A percentile compares a stretch with the other conserved stretches of the same genome.
phyloP scores from a whole-genome alignment of 176 grass and related monocot genomes.

The sorghum (Sorghum bicolor) region DNA sequence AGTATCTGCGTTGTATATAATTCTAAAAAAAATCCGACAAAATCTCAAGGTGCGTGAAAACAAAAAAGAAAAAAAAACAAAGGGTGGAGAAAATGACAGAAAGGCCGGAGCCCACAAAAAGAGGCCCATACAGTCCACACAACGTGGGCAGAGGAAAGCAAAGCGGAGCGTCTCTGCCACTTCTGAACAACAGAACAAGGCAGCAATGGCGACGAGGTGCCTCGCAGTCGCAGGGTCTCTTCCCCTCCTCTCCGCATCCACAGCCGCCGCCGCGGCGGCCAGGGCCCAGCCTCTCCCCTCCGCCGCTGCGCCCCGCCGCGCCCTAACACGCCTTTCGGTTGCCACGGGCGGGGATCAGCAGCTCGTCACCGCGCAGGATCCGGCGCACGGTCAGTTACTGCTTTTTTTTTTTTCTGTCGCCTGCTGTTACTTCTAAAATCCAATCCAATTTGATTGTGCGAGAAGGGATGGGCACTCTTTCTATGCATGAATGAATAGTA shows the following conservation, averaged over 20 bases:
- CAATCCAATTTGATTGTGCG: not conserved
- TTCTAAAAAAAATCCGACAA: too few species aligned
- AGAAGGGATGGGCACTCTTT: not conserved
- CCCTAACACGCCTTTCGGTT: conserved; percentile 14
- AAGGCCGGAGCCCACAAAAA: conserved; percentile 19
- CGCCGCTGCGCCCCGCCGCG: not conserved
- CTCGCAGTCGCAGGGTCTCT: conserved; percentile 9
- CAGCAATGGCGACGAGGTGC: conserved; percentile 37
- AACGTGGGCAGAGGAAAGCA: not conserved
- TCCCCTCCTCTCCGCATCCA: conserved; percentile 25
- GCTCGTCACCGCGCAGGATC: conserved; percentile 37
- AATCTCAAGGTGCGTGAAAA: not conserved
- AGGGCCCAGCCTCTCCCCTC: not conserved
- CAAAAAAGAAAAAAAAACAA: too few species aligned
- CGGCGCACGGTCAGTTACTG: conserved; percentile 42
- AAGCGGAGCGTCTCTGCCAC: not conserved
- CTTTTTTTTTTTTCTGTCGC: too few species aligned
- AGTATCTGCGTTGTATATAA: too few species aligned
- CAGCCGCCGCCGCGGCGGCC: not conserved
- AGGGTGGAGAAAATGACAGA: not conserved
- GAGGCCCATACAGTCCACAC: conserved; percentile 18
- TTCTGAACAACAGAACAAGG: not conserved
- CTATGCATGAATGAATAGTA: not conserved
- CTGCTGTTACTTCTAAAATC: not conserved
- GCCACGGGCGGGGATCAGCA: conserved; percentile 39